These are phyloP conservation scores for Malus fusca DNA, from an alignment of 306 rosid species.

Conservation along the genomic window DNA sequence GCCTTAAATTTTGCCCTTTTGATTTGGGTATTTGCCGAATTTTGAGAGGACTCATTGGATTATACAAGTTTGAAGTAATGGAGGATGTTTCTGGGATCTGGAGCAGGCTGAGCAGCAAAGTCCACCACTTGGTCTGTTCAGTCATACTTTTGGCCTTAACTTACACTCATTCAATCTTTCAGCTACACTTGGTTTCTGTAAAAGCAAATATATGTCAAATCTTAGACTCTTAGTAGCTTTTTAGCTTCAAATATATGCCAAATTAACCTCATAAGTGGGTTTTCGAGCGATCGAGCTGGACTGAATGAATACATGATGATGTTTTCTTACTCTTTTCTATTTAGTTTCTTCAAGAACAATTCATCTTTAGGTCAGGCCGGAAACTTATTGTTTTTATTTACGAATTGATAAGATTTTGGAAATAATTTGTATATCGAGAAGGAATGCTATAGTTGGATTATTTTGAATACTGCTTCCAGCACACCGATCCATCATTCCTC, in stretches of 20 bases:
- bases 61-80: conserved; percentile 25
- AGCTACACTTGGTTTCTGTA: background rate
- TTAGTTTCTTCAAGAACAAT: no score
- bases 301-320: background rate
- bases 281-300: background rate
- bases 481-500: background rate
- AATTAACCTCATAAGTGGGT: background rate
- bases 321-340: no score
- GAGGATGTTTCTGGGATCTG: conserved; percentile 30
- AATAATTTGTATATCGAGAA: background rate
- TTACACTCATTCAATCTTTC: no score
- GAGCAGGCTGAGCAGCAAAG: conserved; percentile 19
- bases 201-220: background rate
- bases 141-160: no score
- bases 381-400: background rate
- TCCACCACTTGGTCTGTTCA: conserved; percentile 9
- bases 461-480: background rate
- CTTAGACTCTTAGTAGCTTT: background rate
- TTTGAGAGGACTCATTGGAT: background rate
- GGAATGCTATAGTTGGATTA: background rate
- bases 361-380: no score
- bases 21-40: conserved; percentile 7
- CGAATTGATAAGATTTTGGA: background rate
- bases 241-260: background rate
- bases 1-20: background rate